phyloP scores from a whole-genome alignment of 345 rosid species.

The Isatis tinctoria region DNA sequence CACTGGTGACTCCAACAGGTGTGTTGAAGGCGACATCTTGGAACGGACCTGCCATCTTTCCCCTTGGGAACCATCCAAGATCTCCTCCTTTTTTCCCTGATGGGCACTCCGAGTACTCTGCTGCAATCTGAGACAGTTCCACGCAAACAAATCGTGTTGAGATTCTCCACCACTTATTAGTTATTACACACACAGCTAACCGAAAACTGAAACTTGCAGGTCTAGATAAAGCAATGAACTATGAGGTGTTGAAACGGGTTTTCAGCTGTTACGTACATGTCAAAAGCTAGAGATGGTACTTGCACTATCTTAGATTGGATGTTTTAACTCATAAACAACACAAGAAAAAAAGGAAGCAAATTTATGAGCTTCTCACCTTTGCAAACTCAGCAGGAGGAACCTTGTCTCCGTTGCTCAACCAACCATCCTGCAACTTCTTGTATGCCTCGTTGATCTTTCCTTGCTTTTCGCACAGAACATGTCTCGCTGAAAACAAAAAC shows the following conservation, averaged over 20 bases:
- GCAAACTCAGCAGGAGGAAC: slow-evolving; percentile 99
- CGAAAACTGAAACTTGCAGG: not conserved
- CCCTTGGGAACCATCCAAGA: slow-evolving; percentile 98
- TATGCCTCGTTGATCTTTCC: slow-evolving; percentile 95
- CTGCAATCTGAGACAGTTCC: slow-evolving; percentile 56
- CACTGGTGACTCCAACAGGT: slow-evolving; percentile 78
- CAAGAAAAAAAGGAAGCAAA: not conserved
- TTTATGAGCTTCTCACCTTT: slow-evolving; percentile 43
- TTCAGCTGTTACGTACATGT: not conserved
- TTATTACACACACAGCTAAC: not conserved
- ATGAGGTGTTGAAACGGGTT: not conserved
- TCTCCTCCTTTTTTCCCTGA: slow-evolving; percentile 99
- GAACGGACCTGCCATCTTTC: slow-evolving; percentile 98
- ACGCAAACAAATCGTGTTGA: not conserved
- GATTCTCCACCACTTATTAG: not conserved
- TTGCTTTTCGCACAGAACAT: slow-evolving; percentile 88
- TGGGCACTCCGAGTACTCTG: slow-evolving; percentile 92
- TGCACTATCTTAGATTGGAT: not conserved
- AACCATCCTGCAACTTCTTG: slow-evolving; percentile 92
- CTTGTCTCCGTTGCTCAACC: slow-evolving; percentile 89
- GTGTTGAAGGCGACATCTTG: slow-evolving; percentile 91
- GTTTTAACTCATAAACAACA: not conserved
- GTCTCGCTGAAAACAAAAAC: slow-evolving; percentile 60
- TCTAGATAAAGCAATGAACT: not conserved
- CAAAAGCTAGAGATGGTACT: not conserved